Percentiles rank a stretch among this genome's conserved stretches.
Evolutionary conservation across 2,329 filamentous ascomycete genomes (phyloP).

Genomic region (Epicoccum nigrum): DNA sequence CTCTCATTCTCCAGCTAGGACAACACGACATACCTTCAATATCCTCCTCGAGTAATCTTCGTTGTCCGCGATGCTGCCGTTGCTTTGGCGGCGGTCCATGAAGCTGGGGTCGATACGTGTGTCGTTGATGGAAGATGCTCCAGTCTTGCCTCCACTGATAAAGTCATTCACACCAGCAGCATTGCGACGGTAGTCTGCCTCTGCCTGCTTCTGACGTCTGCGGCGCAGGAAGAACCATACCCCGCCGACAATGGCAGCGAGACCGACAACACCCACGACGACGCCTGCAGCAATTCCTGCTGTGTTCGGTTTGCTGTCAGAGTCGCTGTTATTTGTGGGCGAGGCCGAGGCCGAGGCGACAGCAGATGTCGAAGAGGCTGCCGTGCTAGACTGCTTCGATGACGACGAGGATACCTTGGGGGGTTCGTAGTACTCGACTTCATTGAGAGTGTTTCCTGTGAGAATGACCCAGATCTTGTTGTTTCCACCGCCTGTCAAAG

Average conservation of each 20-base stretch:
- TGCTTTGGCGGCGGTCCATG: conserved; percentile 83
- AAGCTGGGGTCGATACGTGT: conserved; percentile 83
- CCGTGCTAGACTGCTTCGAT: conserved; percentile 22
- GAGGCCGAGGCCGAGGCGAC: conserved; percentile 32
- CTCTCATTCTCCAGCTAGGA: neutral
- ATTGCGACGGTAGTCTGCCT: conserved; percentile 84
- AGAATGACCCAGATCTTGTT: conserved; percentile 59
- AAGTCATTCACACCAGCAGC: conserved; percentile 80
- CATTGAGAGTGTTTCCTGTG: conserved; percentile 54
- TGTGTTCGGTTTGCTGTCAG: conserved; percentile 62
- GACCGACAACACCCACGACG: conserved; percentile 78
- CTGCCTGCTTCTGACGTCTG: conserved; percentile 75
- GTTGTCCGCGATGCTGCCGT: conserved; percentile 96
- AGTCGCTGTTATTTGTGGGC: conserved; percentile 51
- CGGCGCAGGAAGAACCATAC: conserved; percentile 76
- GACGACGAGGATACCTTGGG: conserved; percentile 28
- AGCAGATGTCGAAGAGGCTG: conserved; percentile 18
- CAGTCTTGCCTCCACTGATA: conserved; percentile 65
- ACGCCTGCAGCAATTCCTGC: conserved; percentile 86
- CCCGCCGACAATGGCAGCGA: conserved; percentile 70
- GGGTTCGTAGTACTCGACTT: conserved; percentile 44
- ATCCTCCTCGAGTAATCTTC: conserved; percentile 96
- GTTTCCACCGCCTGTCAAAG: conserved; percentile 62
- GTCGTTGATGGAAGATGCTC: conserved; percentile 75
- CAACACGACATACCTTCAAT: conserved; percentile 70